These are phyloP conservation scores for Pittosporum tobira DNA, from an alignment of 129 eudicot genomes.

Conservation along the genomic window DNA sequence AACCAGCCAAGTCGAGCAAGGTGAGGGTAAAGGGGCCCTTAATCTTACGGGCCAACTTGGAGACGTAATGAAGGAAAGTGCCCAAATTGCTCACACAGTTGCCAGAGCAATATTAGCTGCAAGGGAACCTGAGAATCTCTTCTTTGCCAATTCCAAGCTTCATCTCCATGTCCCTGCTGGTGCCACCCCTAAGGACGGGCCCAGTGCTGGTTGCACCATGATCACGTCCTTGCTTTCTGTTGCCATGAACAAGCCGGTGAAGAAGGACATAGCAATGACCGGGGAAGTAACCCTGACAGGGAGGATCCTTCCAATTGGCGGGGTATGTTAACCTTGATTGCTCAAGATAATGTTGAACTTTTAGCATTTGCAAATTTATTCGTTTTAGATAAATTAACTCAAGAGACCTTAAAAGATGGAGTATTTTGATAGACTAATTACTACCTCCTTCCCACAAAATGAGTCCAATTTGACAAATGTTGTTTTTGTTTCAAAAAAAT, in stretches of 20 bases:
- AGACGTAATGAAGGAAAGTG: slow-evolving; percentile 99
- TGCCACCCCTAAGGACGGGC: slow-evolving; percentile 96
- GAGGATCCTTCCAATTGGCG: slow-evolving; percentile 94
- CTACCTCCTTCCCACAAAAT: no score
- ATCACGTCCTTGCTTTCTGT: slow-evolving; percentile 81
- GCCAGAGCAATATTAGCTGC: slow-evolving; percentile 59
- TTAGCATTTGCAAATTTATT: not conserved
- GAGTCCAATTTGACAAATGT: no score
- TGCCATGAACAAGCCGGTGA: slow-evolving; percentile 72
- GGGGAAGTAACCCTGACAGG: slow-evolving; percentile 95
- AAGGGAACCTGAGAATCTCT: slow-evolving; percentile 47
- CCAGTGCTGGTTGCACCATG: slow-evolving; percentile 99
- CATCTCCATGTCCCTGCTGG: slow-evolving; percentile 99
- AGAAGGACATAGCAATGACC: slow-evolving; percentile 83
- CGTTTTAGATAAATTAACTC: no score
- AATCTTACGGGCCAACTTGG: slow-evolving; percentile 91
- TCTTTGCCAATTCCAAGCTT: slow-evolving; percentile 71
- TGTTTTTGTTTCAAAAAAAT: no score
- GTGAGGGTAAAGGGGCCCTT: slow-evolving; percentile 82
- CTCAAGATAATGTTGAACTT: not conserved
- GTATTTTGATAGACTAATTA: no score
- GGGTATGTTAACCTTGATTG: slow-evolving; percentile 64
- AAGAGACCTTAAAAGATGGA: not conserved
- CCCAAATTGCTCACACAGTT: slow-evolving; percentile 94
- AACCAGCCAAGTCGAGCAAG: slow-evolving; percentile 65